Evolutionary conservation across 202 grass and related monocot genomes (phyloP), one percentile per base, ranked within the genome.

Genomic region (Carex sylvatica): DNA sequence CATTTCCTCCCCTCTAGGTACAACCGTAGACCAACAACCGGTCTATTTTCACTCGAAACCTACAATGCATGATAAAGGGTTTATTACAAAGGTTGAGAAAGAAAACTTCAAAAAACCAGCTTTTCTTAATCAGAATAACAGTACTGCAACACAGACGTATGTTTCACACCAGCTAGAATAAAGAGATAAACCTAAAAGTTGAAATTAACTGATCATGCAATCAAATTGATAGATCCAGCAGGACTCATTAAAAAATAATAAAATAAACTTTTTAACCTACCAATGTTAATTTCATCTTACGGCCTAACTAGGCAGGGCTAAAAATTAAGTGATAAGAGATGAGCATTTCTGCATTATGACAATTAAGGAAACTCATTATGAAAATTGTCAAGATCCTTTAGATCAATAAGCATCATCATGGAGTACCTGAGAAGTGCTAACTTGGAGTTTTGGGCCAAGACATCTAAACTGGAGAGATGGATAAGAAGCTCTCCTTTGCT

Each of bases 391-490:
- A 59, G 80, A 33, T 28, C 38, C 31, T 81, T 68, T 24, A 72
- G 68, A 88, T 40, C 52, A 68, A 51, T 14, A 72, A 56, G 72
- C 24, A 75, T 31, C 24, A 55, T 51, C 5, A 1, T 20, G 75
- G 6, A 55, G 11, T 95, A 98, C 96, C 96, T 95, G 91, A 78
- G 91, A 88, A 84, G 87, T 93, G 87, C 91, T 93, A 80, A 98
- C 92, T 78, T 95, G 91, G 84, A 98, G 92, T 83, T 87, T 93
- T 36, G 91, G 96, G 2, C 92, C 96, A 38, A 95, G 90, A 87
- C 92, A 89, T 98, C 96, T 98, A 82, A 98, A 98, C 66, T 95
- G 92, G 84, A 98, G 69, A 51, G 85, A 88, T 79, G 96, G 96
- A 64, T 89, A 90, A 54, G 95, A 93, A 30, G 86, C 87, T 90